These are phyloP conservation scores for Mallotus nudiflorus DNA, from an alignment of 345 rosid genomes.

Conservation along the genomic window DNA sequence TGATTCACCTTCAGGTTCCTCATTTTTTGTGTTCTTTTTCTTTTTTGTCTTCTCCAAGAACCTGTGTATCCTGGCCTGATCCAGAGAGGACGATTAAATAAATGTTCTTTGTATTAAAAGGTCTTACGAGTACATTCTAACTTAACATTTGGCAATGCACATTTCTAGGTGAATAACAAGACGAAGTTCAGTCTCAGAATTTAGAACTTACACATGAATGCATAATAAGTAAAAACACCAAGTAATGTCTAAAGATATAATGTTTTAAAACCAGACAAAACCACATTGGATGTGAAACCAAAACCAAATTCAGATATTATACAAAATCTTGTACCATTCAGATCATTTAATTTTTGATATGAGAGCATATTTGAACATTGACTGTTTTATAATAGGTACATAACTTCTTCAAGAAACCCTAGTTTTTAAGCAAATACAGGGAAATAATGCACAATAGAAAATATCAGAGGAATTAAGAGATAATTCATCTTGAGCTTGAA, in stretches of 20 bases:
- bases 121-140: background rate
- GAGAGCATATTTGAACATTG: too few relatives aligned
- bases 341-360: background rate
- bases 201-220: background rate
- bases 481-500: too few relatives aligned
- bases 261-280: background rate
- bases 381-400: background rate
- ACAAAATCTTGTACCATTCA: too few relatives aligned
- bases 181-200: background rate
- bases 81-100: slow-evolving; percentile 13
- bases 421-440: background rate
- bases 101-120: background rate
- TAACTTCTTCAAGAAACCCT: background rate
- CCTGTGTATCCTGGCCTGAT: slow-evolving; percentile 69
- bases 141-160: background rate
- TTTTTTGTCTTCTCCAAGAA: slow-evolving; percentile 75
- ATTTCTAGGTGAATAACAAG: background rate
- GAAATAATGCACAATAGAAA: background rate
- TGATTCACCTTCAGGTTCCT: slow-evolving; percentile 31
- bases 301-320: too few relatives aligned
- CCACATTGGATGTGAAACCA: background rate
- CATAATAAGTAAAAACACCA: background rate
- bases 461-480: too few relatives aligned
- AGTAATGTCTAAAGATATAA: background rate
- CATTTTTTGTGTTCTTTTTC: slow-evolving; percentile 35